Evolutionary conservation across 331 rosid genomes (phyloP), one percentile per base, ranked within the genome.

Genomic region (Cydonia oblonga): DNA sequence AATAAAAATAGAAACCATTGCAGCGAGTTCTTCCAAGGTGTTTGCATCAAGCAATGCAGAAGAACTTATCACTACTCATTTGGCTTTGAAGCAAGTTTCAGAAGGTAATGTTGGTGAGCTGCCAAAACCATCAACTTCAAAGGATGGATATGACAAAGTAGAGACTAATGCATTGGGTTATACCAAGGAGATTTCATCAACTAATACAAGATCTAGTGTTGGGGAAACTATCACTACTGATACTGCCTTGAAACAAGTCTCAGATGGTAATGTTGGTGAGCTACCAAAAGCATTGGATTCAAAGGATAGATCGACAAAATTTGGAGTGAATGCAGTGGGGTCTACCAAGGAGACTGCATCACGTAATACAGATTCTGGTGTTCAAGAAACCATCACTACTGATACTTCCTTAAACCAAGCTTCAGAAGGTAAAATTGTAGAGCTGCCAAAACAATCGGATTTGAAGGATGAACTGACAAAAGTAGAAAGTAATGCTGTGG

Each of bases 81-180:
- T n/a, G n/a, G n/a, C 83, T 75, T 51, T 73, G 65, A 74, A 66
- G 70, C 68, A 84, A 81, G 70, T 68, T 66, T 77, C 83, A 1
- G 76, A 82, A 44, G 74, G 16, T 24, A 35, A 49, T 60, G 44
- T 40, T 62, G 52, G 19, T 46, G 83, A 71, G 71, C 71, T 64
- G 13, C 74, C 52, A 44, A n/a, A 75, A 32, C 20, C 28, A 1
- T 74, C 64, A 22, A 33, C 22, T 65, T 65, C 7, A 0, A 65
- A 35, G 1, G 20, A 35, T 0, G 20, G 0, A 38, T 3, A 1
- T 0, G 9, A 7, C 10, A 6, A n/a, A 35, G 30, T 22, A 11
- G 6, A 14, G 4, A 65, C 4, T n/a, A 65, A 65, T n/a, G 54
- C 20, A 5, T 26, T 13, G 12, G 20, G 70, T 33, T 38, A 20